Base-by-base conservation (phyloP, 2,329 filamentous ascomycete genomes). In the Daldinia sp. region DNA sequence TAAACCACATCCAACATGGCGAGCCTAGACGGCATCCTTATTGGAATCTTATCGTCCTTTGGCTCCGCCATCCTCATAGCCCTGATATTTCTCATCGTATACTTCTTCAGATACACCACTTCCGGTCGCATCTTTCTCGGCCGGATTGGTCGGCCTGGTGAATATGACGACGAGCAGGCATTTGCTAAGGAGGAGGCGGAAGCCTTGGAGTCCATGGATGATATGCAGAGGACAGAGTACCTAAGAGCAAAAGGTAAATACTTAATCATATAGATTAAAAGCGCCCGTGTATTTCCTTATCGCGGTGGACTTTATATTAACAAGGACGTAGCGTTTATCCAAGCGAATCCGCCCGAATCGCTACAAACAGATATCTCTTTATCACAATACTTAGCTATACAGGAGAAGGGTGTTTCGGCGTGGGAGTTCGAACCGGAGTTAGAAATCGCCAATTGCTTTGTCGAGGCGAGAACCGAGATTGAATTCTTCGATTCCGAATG, bases 341-440 rank as follows among this genome's bases (percentile, higher is more conserved):
- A 95, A 77, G 92, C 90, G 58, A 97, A 98, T 75, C 95, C 94
- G 2, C 93, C 95, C 68, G 95, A 99, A 77, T 98, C 95, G 6
- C 82, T 94, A 61, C 93, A 95, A 73, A 98, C 95, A 70, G 95
- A 99, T 75, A 99, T 99, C 68, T 98, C 95, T 19, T 81, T 99
- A 67, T 98, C 95, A 32, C 95, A 99, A 77, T 98, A 97, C 76
- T 85, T 99, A 61, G 95, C 95, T 39, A 99, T 99, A 69, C 95
- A 99, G 80, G 95, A 99, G 81, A 99, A 99, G 78, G 95, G 95
- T 51, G 94, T 99, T n/a, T 97, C 95, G 4, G 95, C 95, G 5
- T 99, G 95, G 95, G 95, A 99, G 77, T 99, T 99, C 73, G 95
- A 98, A 77, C 95, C 95, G n/a, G 95, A 99, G 77, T 81, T 98